These are phyloP conservation scores for Eruca vesicaria DNA, from an alignment of 441 rosid genomes.

Conservation along the genomic window DNA sequence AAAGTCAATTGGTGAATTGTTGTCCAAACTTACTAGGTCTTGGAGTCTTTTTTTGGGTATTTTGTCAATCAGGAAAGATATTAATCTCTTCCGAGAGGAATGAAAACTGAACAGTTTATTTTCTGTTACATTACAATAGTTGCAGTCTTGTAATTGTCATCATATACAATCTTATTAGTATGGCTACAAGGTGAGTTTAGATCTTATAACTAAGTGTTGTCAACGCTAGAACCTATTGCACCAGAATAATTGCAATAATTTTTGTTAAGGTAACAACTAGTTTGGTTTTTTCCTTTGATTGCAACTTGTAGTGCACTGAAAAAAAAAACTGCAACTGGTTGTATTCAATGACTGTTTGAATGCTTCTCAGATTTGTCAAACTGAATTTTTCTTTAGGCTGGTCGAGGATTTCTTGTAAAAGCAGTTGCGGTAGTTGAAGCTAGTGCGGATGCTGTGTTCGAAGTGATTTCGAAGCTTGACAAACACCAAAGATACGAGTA, in stretches of 20 bases:
- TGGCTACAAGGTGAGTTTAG: neutral
- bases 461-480: slow-evolving; percentile 75
- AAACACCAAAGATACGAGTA: slow-evolving; percentile 90
- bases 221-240: neutral
- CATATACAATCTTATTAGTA: neutral
- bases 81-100: slow-evolving; percentile 3
- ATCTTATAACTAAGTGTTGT: slow-evolving; percentile 14
- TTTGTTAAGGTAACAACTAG: neutral
- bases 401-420: slow-evolving; percentile 85
- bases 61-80: neutral
- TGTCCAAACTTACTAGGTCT: slow-evolving; percentile 2
- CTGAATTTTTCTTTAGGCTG: slow-evolving; percentile 52
- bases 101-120: neutral
- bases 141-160: slow-evolving; percentile 10
- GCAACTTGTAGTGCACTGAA: slow-evolving; percentile 3
- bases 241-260: neutral
- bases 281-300: neutral
- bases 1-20: neutral
- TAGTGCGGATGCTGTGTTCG: slow-evolving; percentile 87
- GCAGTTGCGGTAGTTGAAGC: slow-evolving; percentile 92
- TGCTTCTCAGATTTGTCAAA: slow-evolving; percentile 7
- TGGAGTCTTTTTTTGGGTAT: neutral
- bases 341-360: neutral
- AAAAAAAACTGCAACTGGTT: neutral
- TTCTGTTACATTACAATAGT: neutral